Evolutionary conservation across 2,329 filamentous ascomycete species (phyloP), one percentile per base, ranked within the genome.

Genomic region (Metarhizium brunneum): DNA sequence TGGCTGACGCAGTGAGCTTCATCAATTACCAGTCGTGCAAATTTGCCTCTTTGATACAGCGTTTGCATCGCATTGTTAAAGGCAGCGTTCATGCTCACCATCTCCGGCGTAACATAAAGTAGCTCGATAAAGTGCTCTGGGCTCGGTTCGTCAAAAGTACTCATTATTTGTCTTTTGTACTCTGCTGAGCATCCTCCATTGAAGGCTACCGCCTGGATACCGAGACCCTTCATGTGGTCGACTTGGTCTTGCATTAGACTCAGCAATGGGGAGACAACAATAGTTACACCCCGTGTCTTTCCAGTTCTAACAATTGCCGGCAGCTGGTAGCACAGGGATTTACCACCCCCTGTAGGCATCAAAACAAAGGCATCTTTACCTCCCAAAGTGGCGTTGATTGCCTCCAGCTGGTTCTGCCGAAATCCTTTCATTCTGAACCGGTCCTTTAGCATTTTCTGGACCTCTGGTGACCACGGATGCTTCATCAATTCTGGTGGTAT

Each of bases 1-100:
- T 99, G 92, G 69, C 94, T 97, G 30, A 99, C 92, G 69, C 94
- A 99, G 69, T 99, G 94, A n/a, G 94, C 94, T 73, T 99, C 95
- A 63, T 99, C 94, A 59, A 99, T 95, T 54, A 99, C 94, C 51
- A 99, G 83, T 30, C 94, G 84, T 16, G 95, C 92, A 53, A 99
- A 82, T 63, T 86, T 88, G 3, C 79, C 76, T 52, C 83, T 83
- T 14, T 71, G 70, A 68, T 96, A 81, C n/a, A 99, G 76, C 2
- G 75, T 76, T 53, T 82, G 73, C 59, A 99, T 77, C 2, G 78
- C 81, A 53, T 77, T 79, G 56, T 84, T 74, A 69, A 97, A 88
- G 2, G 75, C 73, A 47, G 78, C 69, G 67, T 86, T 99, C 67
- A 92, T 92, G 73, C 79, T 90, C 52, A 99, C 79, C 92, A 97